Evolutionary conservation across 192 early-diverging fungal species (phyloP), one percentile per base, ranked within the genome.

Genomic region (Coemansia sp.): DNA sequence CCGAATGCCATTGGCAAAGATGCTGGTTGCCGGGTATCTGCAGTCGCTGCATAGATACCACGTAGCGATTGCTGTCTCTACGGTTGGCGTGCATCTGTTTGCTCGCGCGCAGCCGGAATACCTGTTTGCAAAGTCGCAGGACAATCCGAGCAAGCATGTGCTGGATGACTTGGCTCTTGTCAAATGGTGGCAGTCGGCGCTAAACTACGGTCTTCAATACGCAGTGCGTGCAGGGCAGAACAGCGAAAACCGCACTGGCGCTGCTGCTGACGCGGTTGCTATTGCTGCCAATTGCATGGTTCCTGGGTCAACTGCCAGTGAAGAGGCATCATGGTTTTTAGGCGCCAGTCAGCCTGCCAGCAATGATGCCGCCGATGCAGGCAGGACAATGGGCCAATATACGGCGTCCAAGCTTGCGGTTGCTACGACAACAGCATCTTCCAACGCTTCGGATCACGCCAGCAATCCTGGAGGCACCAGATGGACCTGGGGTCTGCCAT

Each of bases 21-120:
- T 62, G 42, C 42, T 78, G n/a, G 63, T 82, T 36, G 58, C 64
- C 6, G 80, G 70, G 13, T 82, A 82, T 45, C 11, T 74, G 48
- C 39, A 35, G 55, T 78, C 68, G 10, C 59, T 78, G 30, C 61
- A 36, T 3, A 55, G 68, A 25, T 78, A 74, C 58, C 53, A 46
- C 8, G 30, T n/a, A 23, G 59, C 68, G 11, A 13, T 54, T 24
- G 57, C 49, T 13, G 30, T 68, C 5, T 25, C 58, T 13, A 28
- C 58, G 1, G 63, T 72, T 8, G 65, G 64, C 6, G 55, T 90
- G 8, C 74, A 88, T 61, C 56, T 92, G 25, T 95, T 94, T 83
- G 93, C 92, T 8, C 84, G 93, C 4, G 75, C 92, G 6, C 93
- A 95, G 69, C 91, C 91, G 14, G 86, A 90, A 60, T 95, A 95